phyloP scores from a whole-genome alignment of 768 basidiomycete species.

The Hygrophorus pudorinus region DNA sequence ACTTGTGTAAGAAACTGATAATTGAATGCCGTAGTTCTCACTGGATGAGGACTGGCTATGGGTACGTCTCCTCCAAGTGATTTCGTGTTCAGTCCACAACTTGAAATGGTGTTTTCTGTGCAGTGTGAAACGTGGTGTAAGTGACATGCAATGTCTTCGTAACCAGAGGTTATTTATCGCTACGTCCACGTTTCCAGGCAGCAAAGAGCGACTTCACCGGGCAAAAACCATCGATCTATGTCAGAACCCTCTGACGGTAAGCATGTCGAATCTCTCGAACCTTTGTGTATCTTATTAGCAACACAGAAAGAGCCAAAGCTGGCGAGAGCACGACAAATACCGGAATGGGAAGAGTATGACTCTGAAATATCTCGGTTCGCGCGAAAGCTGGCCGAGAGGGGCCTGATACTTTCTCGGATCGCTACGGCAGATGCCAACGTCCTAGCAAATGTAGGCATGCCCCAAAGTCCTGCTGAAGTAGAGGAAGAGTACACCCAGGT shows the following conservation, averaged over 20 bases:
- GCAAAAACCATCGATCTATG: conserved; percentile 93
- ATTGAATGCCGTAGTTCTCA: conserved; percentile 59
- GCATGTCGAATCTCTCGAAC: conserved; percentile 15
- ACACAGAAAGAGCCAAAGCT: conserved; percentile 94
- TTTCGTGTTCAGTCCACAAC: not conserved
- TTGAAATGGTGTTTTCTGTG: conserved; percentile 4
- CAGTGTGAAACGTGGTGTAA: conserved; percentile 98
- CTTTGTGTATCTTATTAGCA: conserved; percentile 1
- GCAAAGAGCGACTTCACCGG: conserved; percentile 72
- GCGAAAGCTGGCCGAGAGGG: conserved; percentile 56
- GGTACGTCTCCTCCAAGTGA: conserved; percentile 34
- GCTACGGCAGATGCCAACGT: conserved; percentile 62
- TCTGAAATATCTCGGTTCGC: conserved; percentile 81
- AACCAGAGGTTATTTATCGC: not conserved
- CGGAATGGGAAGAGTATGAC: conserved; percentile 97
- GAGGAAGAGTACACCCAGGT: not conserved
- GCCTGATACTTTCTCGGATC: conserved; percentile 56
- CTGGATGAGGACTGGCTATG: conserved; percentile 93
- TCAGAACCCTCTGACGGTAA: conserved; percentile 89
- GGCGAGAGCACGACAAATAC: conserved; percentile 84
- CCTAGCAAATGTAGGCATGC: conserved; percentile 30
- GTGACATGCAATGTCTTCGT: conserved; percentile 14
- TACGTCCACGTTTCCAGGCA: conserved; percentile 33
- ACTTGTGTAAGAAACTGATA: not conserved
- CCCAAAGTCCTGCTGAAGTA: not conserved